Conservation (phyloP, 176 grass and related monocot genomes). For the Oryza nivara region DNA sequence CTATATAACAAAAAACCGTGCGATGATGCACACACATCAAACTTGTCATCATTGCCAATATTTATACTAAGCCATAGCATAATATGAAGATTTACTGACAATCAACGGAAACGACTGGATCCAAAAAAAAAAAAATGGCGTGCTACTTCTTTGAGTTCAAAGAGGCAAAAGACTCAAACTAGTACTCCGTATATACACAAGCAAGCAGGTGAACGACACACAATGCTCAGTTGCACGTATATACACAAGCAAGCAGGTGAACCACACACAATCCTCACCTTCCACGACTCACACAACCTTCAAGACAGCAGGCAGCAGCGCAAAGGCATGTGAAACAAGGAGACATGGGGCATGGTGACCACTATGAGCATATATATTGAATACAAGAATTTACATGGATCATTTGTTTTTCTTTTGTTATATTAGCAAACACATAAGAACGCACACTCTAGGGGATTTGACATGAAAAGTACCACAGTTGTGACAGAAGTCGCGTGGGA, state of each 20-base stretch:
- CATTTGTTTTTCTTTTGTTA: constrained; percentile 3
- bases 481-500: neutral
- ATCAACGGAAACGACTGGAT: neutral
- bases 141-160: neutral
- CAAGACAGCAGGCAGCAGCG: neutral
- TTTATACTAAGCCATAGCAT: too few species aligned
- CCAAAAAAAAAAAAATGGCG: neutral
- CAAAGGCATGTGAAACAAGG: neutral
- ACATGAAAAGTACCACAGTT: constrained; percentile 14
- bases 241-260: neutral
- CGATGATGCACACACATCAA: too few species aligned
- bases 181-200: neutral
- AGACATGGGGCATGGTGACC: neutral
- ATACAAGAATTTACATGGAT: constrained; percentile 32
- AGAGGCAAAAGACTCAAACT: neutral
- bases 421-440: neutral
- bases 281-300: neutral
- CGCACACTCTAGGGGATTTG: neutral
- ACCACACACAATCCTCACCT: neutral
- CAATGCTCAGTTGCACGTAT: neutral
- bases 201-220: neutral
- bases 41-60: too few species aligned
- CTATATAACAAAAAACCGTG: neutral
- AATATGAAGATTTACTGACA: neutral
- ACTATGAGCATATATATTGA: neutral